Base-by-base conservation (phyloP, 2,329 filamentous ascomycete species). In the Didymella pinodella region DNA sequence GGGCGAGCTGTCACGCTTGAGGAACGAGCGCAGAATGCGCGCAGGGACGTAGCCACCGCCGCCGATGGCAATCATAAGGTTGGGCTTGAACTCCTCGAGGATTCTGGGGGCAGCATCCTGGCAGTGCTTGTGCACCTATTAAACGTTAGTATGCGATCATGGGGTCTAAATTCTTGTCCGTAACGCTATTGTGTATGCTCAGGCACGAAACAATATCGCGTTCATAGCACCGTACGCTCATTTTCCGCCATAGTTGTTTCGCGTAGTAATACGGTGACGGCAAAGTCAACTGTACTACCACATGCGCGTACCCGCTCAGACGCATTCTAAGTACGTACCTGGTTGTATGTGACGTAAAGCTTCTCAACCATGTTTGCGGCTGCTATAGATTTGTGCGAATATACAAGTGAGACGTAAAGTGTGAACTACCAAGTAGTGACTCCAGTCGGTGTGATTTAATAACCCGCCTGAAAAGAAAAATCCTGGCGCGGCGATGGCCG, bases 21-120 rank as follows among this genome's bases (percentile, higher is more conserved):
- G 90, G 85, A 99, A 99, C 20, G 95, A 98, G 81, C 69, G 92
- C 65, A 99, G 87, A 78, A 99, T 99, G 71, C 95, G 91, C 45
- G 95, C 95, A 62, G 95, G 95, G 40, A 99, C 93, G 80, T 97
- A 99, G 73, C 95, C 95, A 72, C 95, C 95, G 66, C 95, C 95
- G 71, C 95, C 95, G 78, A 98, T 98, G 76, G 95, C 95, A 79
- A 99, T 96, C 86, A 99, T 97, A 70, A 99, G 90, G 79, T 97
- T 92, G 38, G 95, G 95, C 77, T 92, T 86, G 84, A 97, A 93
- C 16, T 91, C 87, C 76, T 88, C 83, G 71, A 99, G 88, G 77
- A 98, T 96, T 70, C 84, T 83, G 65, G 87, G 85, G 38, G 93
- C 95, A 18, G 92, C 88, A 75, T 90, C 85, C 81, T 97, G 91